Percentiles rank a stretch among this genome's conserved stretches.
phyloP scores from a whole-genome alignment of 2,329 filamentous ascomycete species.

The Malbranchea zuffiana region DNA sequence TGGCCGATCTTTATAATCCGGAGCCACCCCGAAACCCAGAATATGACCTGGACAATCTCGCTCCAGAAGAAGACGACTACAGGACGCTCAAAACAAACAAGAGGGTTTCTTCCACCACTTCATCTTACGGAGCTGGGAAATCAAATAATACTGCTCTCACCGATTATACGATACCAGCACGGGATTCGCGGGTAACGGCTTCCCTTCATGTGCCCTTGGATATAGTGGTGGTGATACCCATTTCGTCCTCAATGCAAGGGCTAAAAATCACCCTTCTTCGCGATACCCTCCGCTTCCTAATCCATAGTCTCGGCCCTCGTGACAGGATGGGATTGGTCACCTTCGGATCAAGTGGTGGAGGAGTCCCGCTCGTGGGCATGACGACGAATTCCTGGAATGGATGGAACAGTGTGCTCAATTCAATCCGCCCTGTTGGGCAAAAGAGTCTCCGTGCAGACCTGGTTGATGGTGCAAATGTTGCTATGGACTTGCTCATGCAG shows the following conservation, averaged over 20 bases:
- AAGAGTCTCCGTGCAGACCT: constrained; percentile 95
- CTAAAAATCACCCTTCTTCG: constrained; percentile 91
- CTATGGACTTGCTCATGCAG: constrained; percentile 98
- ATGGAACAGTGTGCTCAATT: constrained; percentile 75
- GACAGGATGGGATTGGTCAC: constrained; percentile 97
- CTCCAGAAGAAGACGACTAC: constrained; percentile 81
- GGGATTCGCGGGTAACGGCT: constrained; percentile 33
- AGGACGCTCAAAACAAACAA: constrained; percentile 48
- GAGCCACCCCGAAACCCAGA: constrained; percentile 59
- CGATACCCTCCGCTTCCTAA: constrained; percentile 85
- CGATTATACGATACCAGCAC: constrained; percentile 69
- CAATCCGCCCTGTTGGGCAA: constrained; percentile 85
- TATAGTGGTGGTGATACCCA: constrained; percentile 89
- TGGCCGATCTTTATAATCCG: constrained; percentile 69
- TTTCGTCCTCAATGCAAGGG: constrained; percentile 98
- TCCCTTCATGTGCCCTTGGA: constrained; percentile 83
- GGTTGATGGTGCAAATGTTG: constrained; percentile 92
- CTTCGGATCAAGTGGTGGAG: constrained; percentile 87
- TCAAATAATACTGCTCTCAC: constrained; percentile 82
- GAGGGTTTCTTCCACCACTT: constrained; percentile 71
- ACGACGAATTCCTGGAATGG: constrained; percentile 89
- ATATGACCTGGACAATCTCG: constrained; percentile 68
- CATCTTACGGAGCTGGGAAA: constrained; percentile 67
- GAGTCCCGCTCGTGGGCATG: constrained; percentile 95
- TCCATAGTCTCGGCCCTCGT: constrained; percentile 76